Evolutionary conservation across 2,329 filamentous ascomycete genomes (phyloP).

Genomic region (Curvularia spicifera): DNA sequence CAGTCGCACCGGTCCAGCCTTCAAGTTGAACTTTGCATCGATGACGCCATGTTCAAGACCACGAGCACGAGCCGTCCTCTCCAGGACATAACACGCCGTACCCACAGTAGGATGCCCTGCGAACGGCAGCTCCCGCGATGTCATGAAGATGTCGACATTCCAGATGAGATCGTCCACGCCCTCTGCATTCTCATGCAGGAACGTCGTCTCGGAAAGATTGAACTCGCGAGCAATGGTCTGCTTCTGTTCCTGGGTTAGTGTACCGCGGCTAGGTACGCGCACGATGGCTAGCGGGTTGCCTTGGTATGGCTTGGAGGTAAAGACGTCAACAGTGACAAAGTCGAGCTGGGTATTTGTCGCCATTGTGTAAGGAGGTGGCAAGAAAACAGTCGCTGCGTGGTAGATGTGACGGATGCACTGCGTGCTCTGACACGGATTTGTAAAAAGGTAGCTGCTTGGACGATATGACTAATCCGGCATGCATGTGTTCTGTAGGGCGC

Average conservation of each 20-base stretch:
- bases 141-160: slow-evolving; percentile 63
- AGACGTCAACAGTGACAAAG: slow-evolving; percentile 55
- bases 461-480: slow-evolving; percentile 18
- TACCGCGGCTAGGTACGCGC: slow-evolving; percentile 49
- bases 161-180: slow-evolving; percentile 40
- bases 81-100: slow-evolving; percentile 57
- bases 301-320: slow-evolving; percentile 55
- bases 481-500: background rate
- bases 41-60: slow-evolving; percentile 30
- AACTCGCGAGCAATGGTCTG: slow-evolving; percentile 63
- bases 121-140: slow-evolving; percentile 60
- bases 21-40: slow-evolving; percentile 51
- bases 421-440: background rate
- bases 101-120: slow-evolving; percentile 65
- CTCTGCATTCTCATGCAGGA: slow-evolving; percentile 53
- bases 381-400: background rate
- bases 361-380: slow-evolving; percentile 18
- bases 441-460: background rate
- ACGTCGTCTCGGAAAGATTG: slow-evolving; percentile 65
- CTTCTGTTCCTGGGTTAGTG: slow-evolving; percentile 57
- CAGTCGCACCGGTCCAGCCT: slow-evolving; percentile 54
- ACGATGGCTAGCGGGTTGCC: slow-evolving; percentile 66
- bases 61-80: slow-evolving; percentile 33
- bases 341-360: slow-evolving; percentile 31
- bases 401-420: background rate